phyloP scores from a whole-genome alignment of 169 alveolate genomes.

The Neospora caninum region DNA sequence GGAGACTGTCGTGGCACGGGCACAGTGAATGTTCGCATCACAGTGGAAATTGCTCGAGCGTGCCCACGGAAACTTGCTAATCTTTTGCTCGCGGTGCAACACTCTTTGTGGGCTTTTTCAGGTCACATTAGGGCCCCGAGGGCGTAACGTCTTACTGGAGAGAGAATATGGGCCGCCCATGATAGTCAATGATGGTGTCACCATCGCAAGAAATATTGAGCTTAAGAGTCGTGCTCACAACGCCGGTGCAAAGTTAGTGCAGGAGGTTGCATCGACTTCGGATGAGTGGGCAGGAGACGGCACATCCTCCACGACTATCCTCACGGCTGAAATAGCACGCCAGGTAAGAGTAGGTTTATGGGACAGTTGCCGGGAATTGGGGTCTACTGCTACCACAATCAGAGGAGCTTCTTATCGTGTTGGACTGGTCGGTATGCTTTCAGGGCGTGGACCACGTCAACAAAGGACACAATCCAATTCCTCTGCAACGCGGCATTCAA shows the following conservation, averaged over 20 bases:
- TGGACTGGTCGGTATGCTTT: background rate
- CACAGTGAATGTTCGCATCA: no score
- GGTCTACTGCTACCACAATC: background rate
- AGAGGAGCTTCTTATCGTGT: background rate
- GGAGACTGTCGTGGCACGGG: no score
- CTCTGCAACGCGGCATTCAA: constrained; percentile 88
- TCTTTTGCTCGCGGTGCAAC: no score
- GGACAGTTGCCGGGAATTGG: background rate
- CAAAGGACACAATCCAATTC: constrained; percentile 87
- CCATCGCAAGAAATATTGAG: constrained; percentile 88
- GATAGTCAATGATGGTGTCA: constrained; percentile 90
- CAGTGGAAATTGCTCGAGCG: no score
- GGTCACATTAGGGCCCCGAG: constrained; percentile 91
- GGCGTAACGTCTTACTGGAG: constrained; percentile 87
- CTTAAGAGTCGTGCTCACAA: constrained; percentile 84
- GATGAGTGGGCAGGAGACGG: constrained; percentile 93
- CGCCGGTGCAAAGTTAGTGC: constrained; percentile 89
- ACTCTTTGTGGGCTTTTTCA: background rate
- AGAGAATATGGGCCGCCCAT: constrained; percentile 88
- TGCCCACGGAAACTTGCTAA: no score
- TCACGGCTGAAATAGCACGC: constrained; percentile 86
- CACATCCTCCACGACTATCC: constrained; percentile 89
- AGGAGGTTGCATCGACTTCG: constrained; percentile 88
- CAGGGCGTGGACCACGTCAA: constrained; percentile 88
- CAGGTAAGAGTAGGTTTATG: constrained; percentile 39